phyloP scores from a whole-genome alignment of 352 stramenopile species.

The Globisporangium polare region DNA sequence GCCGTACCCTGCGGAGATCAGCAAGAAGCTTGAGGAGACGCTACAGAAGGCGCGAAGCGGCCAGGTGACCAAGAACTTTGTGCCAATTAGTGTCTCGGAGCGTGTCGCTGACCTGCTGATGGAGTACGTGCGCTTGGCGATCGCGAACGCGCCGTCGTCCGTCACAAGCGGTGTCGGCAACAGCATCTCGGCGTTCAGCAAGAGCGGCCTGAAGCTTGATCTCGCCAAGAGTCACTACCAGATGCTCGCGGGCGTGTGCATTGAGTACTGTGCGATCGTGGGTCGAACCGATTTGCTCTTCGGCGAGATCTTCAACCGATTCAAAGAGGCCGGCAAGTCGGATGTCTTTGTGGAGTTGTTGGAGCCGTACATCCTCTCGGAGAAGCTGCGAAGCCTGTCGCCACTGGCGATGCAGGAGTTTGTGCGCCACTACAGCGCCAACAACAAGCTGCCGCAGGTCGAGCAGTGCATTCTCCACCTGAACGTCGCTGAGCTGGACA shows the following conservation, averaged over 20 bases:
- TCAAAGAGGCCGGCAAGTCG: slow-evolving; percentile 77
- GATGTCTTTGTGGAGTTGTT: slow-evolving; percentile 92
- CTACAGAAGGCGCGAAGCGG: slow-evolving; percentile 80
- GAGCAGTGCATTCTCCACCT: slow-evolving; percentile 94
- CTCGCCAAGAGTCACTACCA: slow-evolving; percentile 94
- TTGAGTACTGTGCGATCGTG: slow-evolving; percentile 93
- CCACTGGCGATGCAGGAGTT: slow-evolving; percentile 92
- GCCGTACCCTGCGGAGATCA: slow-evolving; percentile 71
- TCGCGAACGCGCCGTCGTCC: slow-evolving; percentile 64
- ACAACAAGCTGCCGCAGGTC: slow-evolving; percentile 84
- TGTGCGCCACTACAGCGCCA: slow-evolving; percentile 89
- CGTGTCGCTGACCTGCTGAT: slow-evolving; percentile 87
- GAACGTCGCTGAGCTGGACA: slow-evolving; percentile 91
- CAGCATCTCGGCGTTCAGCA: slow-evolving; percentile 30
- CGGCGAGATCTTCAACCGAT: slow-evolving; percentile 84
- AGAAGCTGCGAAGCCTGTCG: slow-evolving; percentile 90
- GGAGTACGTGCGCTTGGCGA: slow-evolving; percentile 86
- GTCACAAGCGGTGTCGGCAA: slow-evolving; percentile 13
- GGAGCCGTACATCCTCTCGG: slow-evolving; percentile 93
- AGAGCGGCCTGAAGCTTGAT: slow-evolving; percentile 79
- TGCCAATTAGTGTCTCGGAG: slow-evolving; percentile 86
- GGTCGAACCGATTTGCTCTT: slow-evolving; percentile 82
- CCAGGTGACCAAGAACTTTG: slow-evolving; percentile 85
- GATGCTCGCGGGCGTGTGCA: slow-evolving; percentile 95
- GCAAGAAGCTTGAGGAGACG: slow-evolving; percentile 82